Evolutionary conservation across 2,329 filamentous ascomycete genomes (phyloP), one percentile per base, ranked within the genome.

Genomic region (Aspergillus oerlinghausenensis): DNA sequence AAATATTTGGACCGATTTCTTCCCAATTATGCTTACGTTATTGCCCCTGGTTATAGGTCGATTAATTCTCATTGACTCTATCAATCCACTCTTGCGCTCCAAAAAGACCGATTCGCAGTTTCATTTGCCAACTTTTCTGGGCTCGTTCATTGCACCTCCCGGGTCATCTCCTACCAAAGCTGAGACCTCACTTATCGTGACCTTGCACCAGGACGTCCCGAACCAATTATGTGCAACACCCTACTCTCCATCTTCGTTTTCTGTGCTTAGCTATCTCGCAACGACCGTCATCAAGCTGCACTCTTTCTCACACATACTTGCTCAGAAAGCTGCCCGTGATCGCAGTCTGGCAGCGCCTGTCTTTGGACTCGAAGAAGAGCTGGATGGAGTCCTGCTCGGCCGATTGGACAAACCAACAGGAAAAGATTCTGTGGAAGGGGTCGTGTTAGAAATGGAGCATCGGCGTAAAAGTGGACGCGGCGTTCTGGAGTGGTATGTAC

Each of bases 371-470:
- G 80, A 82, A 6, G 89, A 94, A 72, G 86, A 85, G 29, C 81
- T 85, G 17, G 91, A 96, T 71, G 93, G 93, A 7, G 81, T 93
- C 9, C 73, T 97, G 0, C 77, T 92, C 50, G 88, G 89, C 2
- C 76, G 90, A 56, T 53, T 70, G 21, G 74, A 74, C 54, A 68
- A 70, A 29, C 50, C 67, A 17, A 55, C 55, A n/a, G 68, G 70
- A 2, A 71, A 69, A 9, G 66, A 67, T 21, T 59, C 55, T 2
- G 80, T 81, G n/a, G 80, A 79, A 32, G 88, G 84, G 0, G 71
- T 93, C 0, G 89, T 96, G 0, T 72, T 97, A 6, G 86, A 90
- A 67, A 88, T 96, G 83, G 93, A 99, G 73, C 84, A 96, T 64
- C 82, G 94, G 10, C 81, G 93, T 55, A 88, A 92, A 65, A 93